Base-by-base conservation (phyloP, 441 rosid genomes). In the Croton setiger region DNA sequence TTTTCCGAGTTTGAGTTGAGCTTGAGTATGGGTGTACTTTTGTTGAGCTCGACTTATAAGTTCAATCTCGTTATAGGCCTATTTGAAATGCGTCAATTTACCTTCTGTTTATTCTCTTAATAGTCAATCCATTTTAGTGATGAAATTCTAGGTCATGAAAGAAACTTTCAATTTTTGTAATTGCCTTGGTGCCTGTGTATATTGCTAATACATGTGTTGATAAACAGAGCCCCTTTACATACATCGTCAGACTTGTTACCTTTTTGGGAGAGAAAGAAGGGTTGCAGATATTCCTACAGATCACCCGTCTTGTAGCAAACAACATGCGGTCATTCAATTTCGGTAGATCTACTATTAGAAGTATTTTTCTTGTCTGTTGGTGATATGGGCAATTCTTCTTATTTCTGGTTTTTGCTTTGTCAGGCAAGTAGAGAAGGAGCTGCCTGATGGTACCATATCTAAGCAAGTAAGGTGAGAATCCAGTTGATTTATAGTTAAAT, bases 251-350 rank as follows among this genome's bases (percentile, higher is more conserved):
- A 91, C 23, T 33, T 71, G 95, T 79, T 94, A 89, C 76, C 96
- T 94, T 68, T 94, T 89, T 45, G 97, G 98, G 69, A 82, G 98
- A 72, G 99, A 92, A 80, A 87, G 97, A 76, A 90, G 92, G 74
- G 85, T 90, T 13, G 97, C 97, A 1, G 99, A 94, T 70, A 62
- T 94, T 70, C 98, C 99, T 13, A 94, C 97, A 1, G 99, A 94
- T 73, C 99, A 94, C 70, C 99, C 99, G 58, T 94, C 99, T 47
- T 92, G 97, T 79, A 94, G 99, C 97, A 94, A 94, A 79, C 97
- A 94, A 65, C 99, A 94, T 82, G 98, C 99, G 44, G 91, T 94
- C 67, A 83, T 94, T 74, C 98, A 92, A 70, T 94, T 79, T 75
- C 77, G 96, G 97, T 91, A 83, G 36, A 76, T 70, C 59, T 67